phyloP scores from a whole-genome alignment of 2,329 filamentous ascomycete genomes.

The Ilyonectria robusta region DNA sequence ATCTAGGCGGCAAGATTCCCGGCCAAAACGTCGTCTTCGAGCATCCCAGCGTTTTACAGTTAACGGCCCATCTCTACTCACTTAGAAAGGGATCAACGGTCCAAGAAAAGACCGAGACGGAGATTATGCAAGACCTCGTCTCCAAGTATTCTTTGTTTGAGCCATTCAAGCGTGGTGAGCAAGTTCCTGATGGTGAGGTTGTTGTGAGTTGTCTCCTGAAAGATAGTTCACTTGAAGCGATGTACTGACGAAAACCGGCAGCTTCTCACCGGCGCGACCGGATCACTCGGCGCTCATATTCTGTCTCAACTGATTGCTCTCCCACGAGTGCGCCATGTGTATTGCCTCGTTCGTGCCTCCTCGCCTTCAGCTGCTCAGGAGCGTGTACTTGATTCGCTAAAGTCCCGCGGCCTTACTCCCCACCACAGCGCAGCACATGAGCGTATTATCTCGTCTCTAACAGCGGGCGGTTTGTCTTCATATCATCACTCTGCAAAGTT shows the following conservation, averaged over 20 bases:
- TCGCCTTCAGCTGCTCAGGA: slow-evolving; percentile 50
- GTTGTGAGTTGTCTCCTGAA: slow-evolving; percentile 40
- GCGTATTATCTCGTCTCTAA: slow-evolving; percentile 50
- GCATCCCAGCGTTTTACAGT: slow-evolving; percentile 48
- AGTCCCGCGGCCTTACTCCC: slow-evolving; percentile 50
- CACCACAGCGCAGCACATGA: slow-evolving; percentile 34
- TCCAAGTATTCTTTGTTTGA: slow-evolving; percentile 53
- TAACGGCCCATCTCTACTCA: slow-evolving; percentile 37
- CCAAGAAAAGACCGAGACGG: slow-evolving; percentile 42
- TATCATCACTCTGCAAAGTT: slow-evolving; percentile 50
- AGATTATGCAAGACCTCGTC: slow-evolving; percentile 50
- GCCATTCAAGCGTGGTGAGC: slow-evolving; percentile 37
- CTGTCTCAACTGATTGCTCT: slow-evolving; percentile 69
- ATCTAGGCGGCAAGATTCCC: slow-evolving; percentile 61
- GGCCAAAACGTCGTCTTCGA: slow-evolving; percentile 73
- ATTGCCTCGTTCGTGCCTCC: slow-evolving; percentile 63
- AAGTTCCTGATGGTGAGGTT: slow-evolving; percentile 45
- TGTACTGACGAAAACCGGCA: slow-evolving; percentile 26
- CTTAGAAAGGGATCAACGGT: slow-evolving; percentile 37
- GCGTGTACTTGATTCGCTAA: slow-evolving; percentile 50
- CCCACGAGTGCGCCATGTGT: slow-evolving; percentile 66
- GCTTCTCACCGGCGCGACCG: slow-evolving; percentile 73
- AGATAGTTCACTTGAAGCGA: background rate
- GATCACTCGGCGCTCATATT: slow-evolving; percentile 71
- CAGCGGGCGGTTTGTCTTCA: slow-evolving; percentile 43